Conservation (phyloP, 2,329 filamentous ascomycete species). For the Penicillium digitatum region DNA sequence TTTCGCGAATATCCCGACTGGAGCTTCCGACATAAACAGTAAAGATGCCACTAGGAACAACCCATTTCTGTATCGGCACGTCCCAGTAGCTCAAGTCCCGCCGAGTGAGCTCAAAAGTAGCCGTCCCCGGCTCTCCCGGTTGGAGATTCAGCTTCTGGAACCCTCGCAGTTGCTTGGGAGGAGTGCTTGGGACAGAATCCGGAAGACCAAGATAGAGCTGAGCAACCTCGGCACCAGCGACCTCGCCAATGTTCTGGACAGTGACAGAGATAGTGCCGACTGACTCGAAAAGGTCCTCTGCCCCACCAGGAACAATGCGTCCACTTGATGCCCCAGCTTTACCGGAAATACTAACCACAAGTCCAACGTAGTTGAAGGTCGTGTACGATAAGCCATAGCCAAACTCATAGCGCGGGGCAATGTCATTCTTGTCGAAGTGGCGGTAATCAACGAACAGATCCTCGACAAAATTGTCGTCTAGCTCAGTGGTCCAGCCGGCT, state of each 20-base stretch:
- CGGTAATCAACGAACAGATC: constrained; percentile 55
- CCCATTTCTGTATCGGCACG: constrained; percentile 32
- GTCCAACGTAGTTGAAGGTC: constrained; percentile 48
- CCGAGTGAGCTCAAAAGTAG: constrained; percentile 45
- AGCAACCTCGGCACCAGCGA: constrained; percentile 49
- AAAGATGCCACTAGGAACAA: constrained; percentile 23
- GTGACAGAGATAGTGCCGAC: constrained; percentile 47
- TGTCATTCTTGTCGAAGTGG: constrained; percentile 49
- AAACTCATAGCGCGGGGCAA: constrained; percentile 54
- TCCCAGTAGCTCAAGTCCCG: constrained; percentile 39
- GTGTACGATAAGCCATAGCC: constrained; percentile 57
- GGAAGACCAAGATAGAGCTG: constrained; percentile 56
- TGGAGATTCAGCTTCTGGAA: constrained; percentile 51
- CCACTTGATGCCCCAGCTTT: constrained; percentile 33
- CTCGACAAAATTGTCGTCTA: constrained; percentile 46
- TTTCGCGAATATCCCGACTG: constrained; percentile 18
- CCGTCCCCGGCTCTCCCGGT: constrained; percentile 37
- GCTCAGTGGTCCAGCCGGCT: constrained; percentile 9
- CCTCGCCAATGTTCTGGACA: constrained; percentile 50
- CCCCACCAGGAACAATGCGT: constrained; percentile 40
- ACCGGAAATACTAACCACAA: constrained; percentile 47
- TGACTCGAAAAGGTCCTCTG: constrained; percentile 52
- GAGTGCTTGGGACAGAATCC: constrained; percentile 19
- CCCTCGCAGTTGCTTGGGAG: constrained; percentile 43
- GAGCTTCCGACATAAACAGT: constrained; percentile 23